Evolutionary conservation across 1,284 basidiomycete species (phyloP), one percentile per base, ranked within the genome.

Genomic region (Apiotrichum sp.): DNA sequence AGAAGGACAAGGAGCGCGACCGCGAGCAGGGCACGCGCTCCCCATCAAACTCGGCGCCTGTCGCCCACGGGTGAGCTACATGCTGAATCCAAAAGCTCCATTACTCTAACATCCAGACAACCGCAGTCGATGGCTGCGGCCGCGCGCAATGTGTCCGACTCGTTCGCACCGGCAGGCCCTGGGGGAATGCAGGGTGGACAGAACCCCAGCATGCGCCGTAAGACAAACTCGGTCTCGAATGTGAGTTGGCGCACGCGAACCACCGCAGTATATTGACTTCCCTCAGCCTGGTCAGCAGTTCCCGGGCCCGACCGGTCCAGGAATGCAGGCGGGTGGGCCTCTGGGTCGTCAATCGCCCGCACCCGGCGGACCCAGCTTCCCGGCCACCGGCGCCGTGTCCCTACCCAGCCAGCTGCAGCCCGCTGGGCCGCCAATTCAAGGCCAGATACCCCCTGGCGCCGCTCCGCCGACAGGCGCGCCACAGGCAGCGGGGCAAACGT

Each of bases 11-110:
- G 43, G 55, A 55, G 32, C 55, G 59, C 39, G 38, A 31, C 41
- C 61, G 61, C 47, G 61, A 57, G 9, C 40, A 55, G 31, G 57
- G 57, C 50, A 55, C 58, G 36, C 58, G 61, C 13, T 62, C 61
- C 16, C 61, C 61, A n/a, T 57, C 55, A 5, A 52, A 49, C 45
- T 55, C 55, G 38, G 57, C 61, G 11, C 56, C 61, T 3, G 50
- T 53, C 8, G 49, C 52, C 3, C 34, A 38, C 4, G 11, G 14
- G 61, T 62, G 47, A 59, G 61, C 59, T 44, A 8, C 31, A 8
- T 43, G 32, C 14, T 2, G n/a, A 10, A 32, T 16, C 2, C 34
- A 6, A n/a, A 3, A 4, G 10, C 14, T n/a, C 32, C 13, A 47
- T n/a, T 32, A 6, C 10, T 6, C 45, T 35, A 14, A 43, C 42